These are phyloP conservation scores for Trebouxia gelatinosa DNA, from an alignment of 163 green algal genomes.

Conservation along the genomic window DNA sequence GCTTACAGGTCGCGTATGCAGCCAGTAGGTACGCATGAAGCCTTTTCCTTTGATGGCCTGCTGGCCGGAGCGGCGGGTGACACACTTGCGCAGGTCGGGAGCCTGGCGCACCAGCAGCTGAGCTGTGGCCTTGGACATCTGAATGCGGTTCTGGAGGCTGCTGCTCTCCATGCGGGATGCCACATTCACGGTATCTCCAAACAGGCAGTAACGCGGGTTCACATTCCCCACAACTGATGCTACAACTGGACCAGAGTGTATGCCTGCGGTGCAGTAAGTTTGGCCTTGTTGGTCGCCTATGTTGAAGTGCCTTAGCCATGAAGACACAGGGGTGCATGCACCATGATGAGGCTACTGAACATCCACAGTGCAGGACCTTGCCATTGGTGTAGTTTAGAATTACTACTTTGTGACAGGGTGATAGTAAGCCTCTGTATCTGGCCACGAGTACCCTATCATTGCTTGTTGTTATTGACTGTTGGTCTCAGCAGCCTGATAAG, in stretches of 20 bases:
- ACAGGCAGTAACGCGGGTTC: conserved; percentile 38
- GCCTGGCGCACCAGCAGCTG: conserved; percentile 18
- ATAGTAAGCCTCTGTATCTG: neutral
- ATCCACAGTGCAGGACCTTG: neutral
- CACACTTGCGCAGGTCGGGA: conserved; percentile 1
- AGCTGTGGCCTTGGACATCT: conserved; percentile 13
- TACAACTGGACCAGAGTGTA: conserved; percentile 45
- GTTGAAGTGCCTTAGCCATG: neutral
- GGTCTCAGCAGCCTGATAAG: no score
- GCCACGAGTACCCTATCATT: neutral
- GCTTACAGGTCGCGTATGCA: conserved; percentile 10
- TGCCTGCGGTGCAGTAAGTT: conserved; percentile 5
- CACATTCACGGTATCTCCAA: conserved; percentile 42
- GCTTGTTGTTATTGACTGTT: no score
- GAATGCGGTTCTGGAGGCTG: conserved; percentile 24
- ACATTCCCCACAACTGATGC: conserved; percentile 24
- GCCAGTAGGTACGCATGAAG: conserved; percentile 27
- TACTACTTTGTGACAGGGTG: neutral
- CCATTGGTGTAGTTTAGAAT: neutral
- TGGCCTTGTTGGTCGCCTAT: neutral
- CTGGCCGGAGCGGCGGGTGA: conserved; percentile 21
- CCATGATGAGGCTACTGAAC: neutral
- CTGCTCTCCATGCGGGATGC: conserved; percentile 41
- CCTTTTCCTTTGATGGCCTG: conserved; percentile 16
- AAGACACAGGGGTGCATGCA: neutral